These are phyloP conservation scores for Myxozyma kluyveri DNA, from an alignment of 805 yeast species.

Conservation along the genomic window DNA sequence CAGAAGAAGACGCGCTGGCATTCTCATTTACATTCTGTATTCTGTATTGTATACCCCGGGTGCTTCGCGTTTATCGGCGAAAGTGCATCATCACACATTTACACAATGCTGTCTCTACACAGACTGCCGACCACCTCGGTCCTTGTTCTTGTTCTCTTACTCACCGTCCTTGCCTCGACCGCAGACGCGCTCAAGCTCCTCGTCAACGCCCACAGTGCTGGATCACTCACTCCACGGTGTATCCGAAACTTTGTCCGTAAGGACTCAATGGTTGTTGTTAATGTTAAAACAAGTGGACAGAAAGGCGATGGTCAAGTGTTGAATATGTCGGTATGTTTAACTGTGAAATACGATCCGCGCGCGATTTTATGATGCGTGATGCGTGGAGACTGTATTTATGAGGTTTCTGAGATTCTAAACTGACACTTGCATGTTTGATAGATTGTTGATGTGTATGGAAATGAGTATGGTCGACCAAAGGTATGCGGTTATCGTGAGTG, in stretches of 20 bases:
- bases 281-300: constrained; percentile 68
- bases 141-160: neutral
- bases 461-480: constrained; percentile 74
- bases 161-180: constrained; percentile 3
- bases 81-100: neutral
- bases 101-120: neutral
- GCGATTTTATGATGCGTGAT: neutral
- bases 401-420: neutral
- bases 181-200: constrained; percentile 24
- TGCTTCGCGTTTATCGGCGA: neutral
- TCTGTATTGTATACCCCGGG: neutral
- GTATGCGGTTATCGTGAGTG: constrained; percentile 11
- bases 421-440: constrained; percentile 28
- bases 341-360: neutral
- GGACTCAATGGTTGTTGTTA: constrained; percentile 84
- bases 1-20: too few species aligned
- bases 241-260: constrained; percentile 86
- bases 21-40: too few species aligned
- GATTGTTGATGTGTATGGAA: constrained; percentile 76
- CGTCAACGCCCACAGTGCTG: constrained; percentile 23
- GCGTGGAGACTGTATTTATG: too few species aligned
- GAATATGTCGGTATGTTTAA: constrained; percentile 45
- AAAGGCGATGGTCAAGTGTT: constrained; percentile 85
- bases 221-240: constrained; percentile 59
- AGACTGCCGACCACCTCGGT: neutral